A percentile compares a stretch with the other conserved stretches of the same genome.
Evolutionary conservation across 1,284 basidiomycete genomes (phyloP).

Genomic region (Pseudozyma hubeiensis): DNA sequence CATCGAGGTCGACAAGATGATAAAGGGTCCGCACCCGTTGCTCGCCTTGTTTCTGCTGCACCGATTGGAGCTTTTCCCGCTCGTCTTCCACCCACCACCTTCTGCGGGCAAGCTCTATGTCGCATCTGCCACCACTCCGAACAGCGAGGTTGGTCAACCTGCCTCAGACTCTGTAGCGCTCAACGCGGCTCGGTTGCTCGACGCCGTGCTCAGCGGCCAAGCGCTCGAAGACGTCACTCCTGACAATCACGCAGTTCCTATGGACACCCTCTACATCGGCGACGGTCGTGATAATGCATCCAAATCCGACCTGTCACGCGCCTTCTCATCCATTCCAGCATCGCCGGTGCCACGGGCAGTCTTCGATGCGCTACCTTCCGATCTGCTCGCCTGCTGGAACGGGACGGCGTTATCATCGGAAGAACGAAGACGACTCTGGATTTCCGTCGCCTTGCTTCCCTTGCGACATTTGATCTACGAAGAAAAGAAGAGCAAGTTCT

Average conservation of each 20-base stretch:
- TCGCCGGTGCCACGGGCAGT: constrained; percentile 26
- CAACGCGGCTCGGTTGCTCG: constrained; percentile 46
- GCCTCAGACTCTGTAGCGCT: constrained; percentile 26
- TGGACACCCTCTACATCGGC: constrained; percentile 31
- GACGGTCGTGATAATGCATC: constrained; percentile 6
- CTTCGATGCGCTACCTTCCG: constrained; percentile 26
- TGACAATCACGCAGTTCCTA: constrained; percentile 23
- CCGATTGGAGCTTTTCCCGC: constrained; percentile 55
- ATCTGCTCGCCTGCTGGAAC: constrained; percentile 36
- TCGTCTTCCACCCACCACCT: constrained; percentile 58
- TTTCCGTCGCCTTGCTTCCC: constrained; percentile 47
- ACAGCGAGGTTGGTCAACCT: constrained; percentile 5
- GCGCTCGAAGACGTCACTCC: constrained; percentile 13
- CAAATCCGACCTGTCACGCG: constrained; percentile 23
- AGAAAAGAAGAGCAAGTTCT: constrained; percentile 57
- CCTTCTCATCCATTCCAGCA: constrained; percentile 29
- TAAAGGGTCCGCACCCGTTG: constrained; percentile 62
- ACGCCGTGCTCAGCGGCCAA: constrained; percentile 29
- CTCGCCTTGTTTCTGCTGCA: constrained; percentile 55
- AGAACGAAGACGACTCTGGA: constrained; percentile 54
- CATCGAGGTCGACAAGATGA: constrained; percentile 69
- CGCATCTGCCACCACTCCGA: background rate
- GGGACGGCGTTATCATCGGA: constrained; percentile 18
- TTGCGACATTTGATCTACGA: constrained; percentile 44
- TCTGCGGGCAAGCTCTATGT: constrained; percentile 24